Percentiles rank a stretch among this genome's conserved stretches.
phyloP scores from a whole-genome alignment of 495 filamentous ascomycete genomes.

The Penicillium verhagenii region DNA sequence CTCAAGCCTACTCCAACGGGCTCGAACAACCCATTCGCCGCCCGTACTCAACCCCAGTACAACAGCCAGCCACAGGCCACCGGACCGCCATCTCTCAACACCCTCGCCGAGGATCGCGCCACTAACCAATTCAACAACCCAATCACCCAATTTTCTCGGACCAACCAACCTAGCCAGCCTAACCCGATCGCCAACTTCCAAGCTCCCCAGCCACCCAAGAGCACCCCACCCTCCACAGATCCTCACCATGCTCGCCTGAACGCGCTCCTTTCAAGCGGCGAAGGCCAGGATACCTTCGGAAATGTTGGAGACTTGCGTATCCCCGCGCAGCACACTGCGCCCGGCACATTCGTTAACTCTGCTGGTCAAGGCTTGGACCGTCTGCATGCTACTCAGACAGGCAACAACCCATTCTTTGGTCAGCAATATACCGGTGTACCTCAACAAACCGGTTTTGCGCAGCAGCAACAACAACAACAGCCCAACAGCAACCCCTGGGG shows the following conservation, averaged over 20 bases:
- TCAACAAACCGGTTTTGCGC: slow-evolving; percentile 51
- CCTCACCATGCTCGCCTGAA: slow-evolving; percentile 87
- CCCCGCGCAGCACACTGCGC: slow-evolving; percentile 94
- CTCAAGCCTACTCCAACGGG: slow-evolving; percentile 67
- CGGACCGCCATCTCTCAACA: slow-evolving; percentile 63
- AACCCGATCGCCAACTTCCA: slow-evolving; percentile 56
- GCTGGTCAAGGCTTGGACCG: slow-evolving; percentile 74
- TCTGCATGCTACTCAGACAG: slow-evolving; percentile 70
- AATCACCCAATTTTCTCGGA: slow-evolving; percentile 26
- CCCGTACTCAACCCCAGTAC: slow-evolving; percentile 53
- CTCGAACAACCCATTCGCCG: slow-evolving; percentile 94
- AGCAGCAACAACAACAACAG: slow-evolving; percentile 51
- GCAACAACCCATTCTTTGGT: slow-evolving; percentile 88
- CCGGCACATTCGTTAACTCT: slow-evolving; percentile 95
- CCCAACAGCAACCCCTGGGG: slow-evolving; percentile 73
- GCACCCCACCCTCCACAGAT: slow-evolving; percentile 49
- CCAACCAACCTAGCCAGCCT: slow-evolving; percentile 13
- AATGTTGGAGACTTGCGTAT: slow-evolving; percentile 94
- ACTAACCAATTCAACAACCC: slow-evolving; percentile 54
- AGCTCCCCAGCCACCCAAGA: slow-evolving; percentile 46
- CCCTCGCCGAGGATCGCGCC: slow-evolving; percentile 68
- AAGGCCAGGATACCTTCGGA: slow-evolving; percentile 95
- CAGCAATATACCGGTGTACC: slow-evolving; percentile 71
- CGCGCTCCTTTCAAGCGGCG: slow-evolving; percentile 79
- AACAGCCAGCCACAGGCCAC: slow-evolving; percentile 60